Percentiles rank a stretch among this genome's conserved stretches.
phyloP scores from a whole-genome alignment of 2,329 filamentous ascomycete species.

The Alternaria postmessia region DNA sequence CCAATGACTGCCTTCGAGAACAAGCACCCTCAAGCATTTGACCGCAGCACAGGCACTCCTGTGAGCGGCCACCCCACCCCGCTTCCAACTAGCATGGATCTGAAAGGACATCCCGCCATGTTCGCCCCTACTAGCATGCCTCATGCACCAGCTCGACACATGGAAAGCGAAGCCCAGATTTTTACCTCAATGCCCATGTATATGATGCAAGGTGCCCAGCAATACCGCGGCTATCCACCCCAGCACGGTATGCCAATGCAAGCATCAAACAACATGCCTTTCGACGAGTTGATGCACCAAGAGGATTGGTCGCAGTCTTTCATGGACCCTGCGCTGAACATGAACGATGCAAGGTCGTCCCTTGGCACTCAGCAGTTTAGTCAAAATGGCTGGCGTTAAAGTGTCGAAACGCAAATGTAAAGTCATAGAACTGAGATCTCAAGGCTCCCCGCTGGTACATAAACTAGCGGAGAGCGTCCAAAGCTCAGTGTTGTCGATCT shows the following conservation, averaged over 20 bases:
- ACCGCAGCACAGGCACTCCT: slow-evolving; percentile 17
- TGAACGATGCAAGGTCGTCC: slow-evolving; percentile 33
- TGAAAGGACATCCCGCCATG: slow-evolving; percentile 36
- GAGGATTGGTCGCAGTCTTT: slow-evolving; percentile 54
- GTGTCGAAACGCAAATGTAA: slow-evolving; percentile 10
- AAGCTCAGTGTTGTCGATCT: neutral
- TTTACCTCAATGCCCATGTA: slow-evolving; percentile 76
- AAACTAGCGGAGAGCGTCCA: neutral
- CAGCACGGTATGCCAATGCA: slow-evolving; percentile 34
- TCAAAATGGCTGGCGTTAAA: slow-evolving; percentile 30
- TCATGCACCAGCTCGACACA: slow-evolving; percentile 24
- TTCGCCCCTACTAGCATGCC: slow-evolving; percentile 34
- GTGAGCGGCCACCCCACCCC: slow-evolving; percentile 8
- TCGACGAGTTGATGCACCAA: slow-evolving; percentile 49
- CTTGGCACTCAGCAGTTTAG: slow-evolving; percentile 31
- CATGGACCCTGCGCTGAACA: slow-evolving; percentile 44
- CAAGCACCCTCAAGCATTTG: slow-evolving; percentile 43
- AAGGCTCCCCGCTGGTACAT: neutral
- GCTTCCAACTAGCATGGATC: slow-evolving; percentile 28
- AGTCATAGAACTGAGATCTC: neutral
- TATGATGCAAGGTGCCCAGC: slow-evolving; percentile 63
- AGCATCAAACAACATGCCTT: slow-evolving; percentile 39
- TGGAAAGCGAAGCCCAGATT: slow-evolving; percentile 75
- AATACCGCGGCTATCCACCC: slow-evolving; percentile 36
- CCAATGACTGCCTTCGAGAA: slow-evolving; percentile 68